Base-by-base conservation (phyloP, 139 green algal species). In the Astrephomene gubernaculifera region DNA sequence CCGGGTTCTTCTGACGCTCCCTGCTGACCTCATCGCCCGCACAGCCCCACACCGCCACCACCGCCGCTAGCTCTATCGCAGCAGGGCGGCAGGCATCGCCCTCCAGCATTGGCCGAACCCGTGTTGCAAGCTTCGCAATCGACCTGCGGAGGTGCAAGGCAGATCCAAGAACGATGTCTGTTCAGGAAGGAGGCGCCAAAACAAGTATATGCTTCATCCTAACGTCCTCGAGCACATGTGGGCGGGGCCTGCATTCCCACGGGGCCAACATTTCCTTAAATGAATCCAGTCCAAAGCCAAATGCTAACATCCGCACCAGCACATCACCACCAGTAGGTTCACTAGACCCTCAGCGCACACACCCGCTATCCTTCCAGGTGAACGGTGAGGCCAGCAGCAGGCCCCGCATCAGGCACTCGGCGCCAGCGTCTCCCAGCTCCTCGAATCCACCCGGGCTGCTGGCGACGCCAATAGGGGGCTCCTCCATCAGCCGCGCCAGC, bases 311-410 rank as follows among this genome's bases (percentile, higher is more conserved):
- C n/a, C n/a, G n/a, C n/a, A n/a, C n/a, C n/a, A n/a, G n/a, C n/a
- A n/a, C n/a, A n/a, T n/a, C 49, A 57, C 17, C 49, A 12, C 49
- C 17, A 57, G 49, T 12, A 25, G 49, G 49, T 57, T 25, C 17
- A 57, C 12, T 57, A 65, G 19, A 9, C 57, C 17, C 57, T 65
- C 22, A 27, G 57, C 19, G 31, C 57, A 65, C 63, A 4, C 36
- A 72, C 65, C 65, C 17, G 8, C 10, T n/a, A 36, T 27, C 2
- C 14, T 49, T 6, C 10, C 10, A 2, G 9, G 9, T 4, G 35
- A 35, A 72, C 39, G 68, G 68, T 27, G 38, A 39, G 39, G 68
- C 68, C 68, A 75, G 68, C 68, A 57, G 68, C 68, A 75, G 38
- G 24, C 39, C 24, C 6, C 54, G 68, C 7, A 39, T 57, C 68